These are phyloP conservation scores for Cladorrhinum samala DNA, from an alignment of 495 filamentous ascomycete genomes.

Conservation along the genomic window DNA sequence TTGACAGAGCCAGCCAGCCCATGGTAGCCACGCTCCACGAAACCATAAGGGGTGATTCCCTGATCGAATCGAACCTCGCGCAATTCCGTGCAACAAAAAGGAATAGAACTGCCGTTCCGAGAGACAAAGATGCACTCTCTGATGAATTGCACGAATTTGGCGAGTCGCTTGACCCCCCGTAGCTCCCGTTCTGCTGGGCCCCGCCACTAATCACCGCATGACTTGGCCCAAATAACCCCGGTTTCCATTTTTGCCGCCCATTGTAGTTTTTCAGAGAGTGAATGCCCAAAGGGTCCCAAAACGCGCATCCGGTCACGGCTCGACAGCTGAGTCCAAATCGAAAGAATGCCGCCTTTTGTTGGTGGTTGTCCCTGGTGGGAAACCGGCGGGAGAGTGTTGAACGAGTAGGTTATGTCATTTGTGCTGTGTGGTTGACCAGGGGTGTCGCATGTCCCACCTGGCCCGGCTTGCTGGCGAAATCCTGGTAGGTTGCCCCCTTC, in stretches of 20 bases:
- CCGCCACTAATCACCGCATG: conserved; percentile 16
- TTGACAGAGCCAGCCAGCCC: too few relatives aligned
- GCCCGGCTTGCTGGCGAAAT: conserved; percentile 16
- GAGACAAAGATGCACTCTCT: not conserved
- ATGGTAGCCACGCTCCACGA: too few relatives aligned
- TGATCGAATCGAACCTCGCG: too few relatives aligned
- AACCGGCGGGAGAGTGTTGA: too few relatives aligned
- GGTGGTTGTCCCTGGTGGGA: not conserved
- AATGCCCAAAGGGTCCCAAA: too few relatives aligned
- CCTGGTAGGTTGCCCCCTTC: conserved; percentile 21
- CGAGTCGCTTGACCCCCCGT: conserved; percentile 21
- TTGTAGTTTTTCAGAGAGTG: not conserved
- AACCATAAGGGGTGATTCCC: too few relatives aligned
- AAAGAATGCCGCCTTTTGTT: not conserved
- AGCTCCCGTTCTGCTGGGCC: conserved; percentile 18
- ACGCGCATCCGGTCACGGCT: too few relatives aligned
- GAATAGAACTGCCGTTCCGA: not conserved
- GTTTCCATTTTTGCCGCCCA: not conserved
- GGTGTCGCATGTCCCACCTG: conserved; percentile 16
- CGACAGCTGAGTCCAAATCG: too few relatives aligned
- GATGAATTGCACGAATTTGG: not conserved
- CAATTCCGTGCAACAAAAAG: too few relatives aligned
- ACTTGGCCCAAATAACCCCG: conserved; percentile 2
- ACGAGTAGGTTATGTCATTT: conserved; percentile 18
- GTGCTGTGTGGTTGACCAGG: conserved; percentile 1